Percentiles rank a stretch among this genome's conserved stretches.
Evolutionary conservation across 352 stramenopile genomes (phyloP).

Genomic region (Pythium dissotocum): DNA sequence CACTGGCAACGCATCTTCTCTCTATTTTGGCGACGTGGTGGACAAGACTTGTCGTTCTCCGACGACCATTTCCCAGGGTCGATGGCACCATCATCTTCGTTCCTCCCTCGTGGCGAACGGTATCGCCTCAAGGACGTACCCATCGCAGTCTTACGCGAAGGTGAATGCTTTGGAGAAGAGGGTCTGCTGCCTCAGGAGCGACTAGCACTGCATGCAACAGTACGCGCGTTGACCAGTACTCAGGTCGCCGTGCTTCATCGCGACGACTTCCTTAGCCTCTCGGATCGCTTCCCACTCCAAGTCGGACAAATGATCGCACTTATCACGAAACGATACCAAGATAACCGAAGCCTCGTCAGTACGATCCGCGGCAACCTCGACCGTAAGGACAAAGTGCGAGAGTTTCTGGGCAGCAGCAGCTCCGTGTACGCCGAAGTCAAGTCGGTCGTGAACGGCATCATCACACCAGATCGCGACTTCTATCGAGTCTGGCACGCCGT

Average conservation of each 20-base stretch:
- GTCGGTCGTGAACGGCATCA: constrained; percentile 17
- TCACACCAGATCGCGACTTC: not conserved
- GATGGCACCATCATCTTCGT: not conserved
- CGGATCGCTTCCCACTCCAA: constrained; percentile 20
- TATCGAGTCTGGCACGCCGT: constrained; percentile 39
- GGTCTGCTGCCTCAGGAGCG: constrained; percentile 17
- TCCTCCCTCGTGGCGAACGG: not conserved
- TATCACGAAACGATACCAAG: constrained; percentile 16
- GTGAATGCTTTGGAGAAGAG: constrained; percentile 70
- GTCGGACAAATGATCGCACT: constrained; percentile 20
- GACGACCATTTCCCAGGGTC: not conserved
- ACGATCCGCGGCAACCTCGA: constrained; percentile 17
- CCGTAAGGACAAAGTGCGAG: constrained; percentile 15
- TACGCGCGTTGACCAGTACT: constrained; percentile 13
- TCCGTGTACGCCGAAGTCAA: constrained; percentile 23
- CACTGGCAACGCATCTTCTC: not conserved
- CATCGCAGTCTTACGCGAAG: constrained; percentile 44
- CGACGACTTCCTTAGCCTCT: constrained; percentile 16
- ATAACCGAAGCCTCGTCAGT: constrained; percentile 1
- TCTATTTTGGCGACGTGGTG: not conserved
- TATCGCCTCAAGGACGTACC: constrained; percentile 24
- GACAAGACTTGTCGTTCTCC: not conserved
- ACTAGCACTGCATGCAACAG: constrained; percentile 18
- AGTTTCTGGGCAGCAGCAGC: constrained; percentile 16
- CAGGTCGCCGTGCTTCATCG: constrained; percentile 20